Evolutionary conservation across 2,329 filamentous ascomycete genomes (phyloP).

Genomic region (Helotiales sp.): DNA sequence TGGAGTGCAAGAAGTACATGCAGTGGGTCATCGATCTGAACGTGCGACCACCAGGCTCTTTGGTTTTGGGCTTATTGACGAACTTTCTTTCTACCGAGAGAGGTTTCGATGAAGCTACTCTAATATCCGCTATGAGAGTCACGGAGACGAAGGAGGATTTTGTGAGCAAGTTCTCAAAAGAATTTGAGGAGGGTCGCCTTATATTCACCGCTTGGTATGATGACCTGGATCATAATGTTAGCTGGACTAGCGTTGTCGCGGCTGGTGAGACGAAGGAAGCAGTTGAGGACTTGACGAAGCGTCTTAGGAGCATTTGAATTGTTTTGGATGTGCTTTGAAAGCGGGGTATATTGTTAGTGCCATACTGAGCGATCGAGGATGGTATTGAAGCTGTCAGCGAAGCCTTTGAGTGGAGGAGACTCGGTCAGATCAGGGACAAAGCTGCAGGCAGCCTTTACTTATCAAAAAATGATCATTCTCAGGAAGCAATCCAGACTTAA

Average conservation of each 20-base stretch:
- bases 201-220: neutral
- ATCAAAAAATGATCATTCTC: no score
- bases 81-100: neutral
- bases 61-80: neutral
- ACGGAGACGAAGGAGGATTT: neutral
- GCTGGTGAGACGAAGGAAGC: neutral
- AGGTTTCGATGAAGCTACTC: neutral
- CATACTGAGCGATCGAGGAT: no score
- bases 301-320: no score
- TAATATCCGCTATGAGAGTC: neutral
- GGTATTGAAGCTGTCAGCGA: no score
- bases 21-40: slow-evolving; percentile 5
- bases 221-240: neutral
- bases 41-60: neutral
- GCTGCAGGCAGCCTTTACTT: no score
- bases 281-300: neutral
- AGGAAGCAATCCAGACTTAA: no score
- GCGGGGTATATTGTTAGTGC: no score
- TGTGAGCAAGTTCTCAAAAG: neutral
- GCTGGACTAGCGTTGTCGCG: neutral
- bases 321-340: no score
- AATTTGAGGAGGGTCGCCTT: neutral
- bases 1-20: neutral
- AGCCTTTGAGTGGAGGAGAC: no score
- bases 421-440: no score